Evolutionary conservation across 148 eudicot genomes (phyloP), one percentile per base, ranked within the genome.

Genomic region (Rheum nobile): DNA sequence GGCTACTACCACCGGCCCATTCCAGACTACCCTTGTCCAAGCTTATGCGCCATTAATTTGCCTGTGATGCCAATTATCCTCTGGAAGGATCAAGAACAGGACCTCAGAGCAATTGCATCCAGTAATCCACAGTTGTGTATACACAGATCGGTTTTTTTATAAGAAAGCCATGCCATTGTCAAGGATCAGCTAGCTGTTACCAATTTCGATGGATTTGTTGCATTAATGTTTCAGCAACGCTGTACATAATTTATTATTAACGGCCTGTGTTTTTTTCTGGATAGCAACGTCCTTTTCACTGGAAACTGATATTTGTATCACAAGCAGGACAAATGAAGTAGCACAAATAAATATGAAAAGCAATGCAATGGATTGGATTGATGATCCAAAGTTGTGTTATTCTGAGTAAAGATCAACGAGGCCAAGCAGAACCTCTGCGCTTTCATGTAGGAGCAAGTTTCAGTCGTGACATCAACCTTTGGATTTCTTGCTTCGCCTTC

Each of bases 401-500:
- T 37, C 6, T 37, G 39, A 37, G 39, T 37, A 2, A 37, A 37
- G 39, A 37, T 37, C 39, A 37, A 37, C 39, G 39, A 37, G 39
- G 39, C 39, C 39, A 37, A 37, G 39, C 39, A 37, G 6, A 37
- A 37, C 2, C 39, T 37, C 6, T 6, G 6, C 39, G 39, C 39
- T 37, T 37, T 16, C 48, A 8, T 16, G 11, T 31, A 31, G 22
- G 70, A 24, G 70, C 2, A 17, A 0, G 2, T 14, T 24, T 29
- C 38, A 6, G 41, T 65, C 14, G 41, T 38, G 73, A 74, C 84
- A 86, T 85, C 83, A 88, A 34, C 26, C 84, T 78, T 61, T 82
- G 86, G 72, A 93, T 80, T 57, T 39, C 79, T 52, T 75, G 78
- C 87, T 82, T 93, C 17, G 85, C 95, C 71, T 79, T 85, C 9